Conservation (phyloP, 495 filamentous ascomycete species). For the Talaromyces stipitatus region DNA sequence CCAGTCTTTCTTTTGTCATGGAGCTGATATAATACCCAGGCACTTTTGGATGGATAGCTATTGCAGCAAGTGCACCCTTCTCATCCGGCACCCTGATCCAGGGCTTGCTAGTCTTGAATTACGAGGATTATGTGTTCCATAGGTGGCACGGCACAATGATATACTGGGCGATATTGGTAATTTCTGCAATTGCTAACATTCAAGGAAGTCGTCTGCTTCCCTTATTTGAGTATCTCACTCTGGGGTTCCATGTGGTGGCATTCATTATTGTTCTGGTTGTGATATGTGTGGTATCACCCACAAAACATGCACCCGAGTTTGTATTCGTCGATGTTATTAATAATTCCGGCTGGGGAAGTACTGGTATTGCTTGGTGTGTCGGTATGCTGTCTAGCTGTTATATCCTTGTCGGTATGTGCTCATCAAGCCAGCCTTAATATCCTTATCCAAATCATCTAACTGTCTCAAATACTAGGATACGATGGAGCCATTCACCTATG, state of each 20-base stretch:
- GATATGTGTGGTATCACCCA: neutral
- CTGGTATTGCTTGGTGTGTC: neutral
- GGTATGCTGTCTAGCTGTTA: neutral
- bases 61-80: constrained; percentile 41
- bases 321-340: neutral
- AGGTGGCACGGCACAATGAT: constrained; percentile 55
- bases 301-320: neutral
- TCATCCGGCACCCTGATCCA: constrained; percentile 52
- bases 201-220: neutral
- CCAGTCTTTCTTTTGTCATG: neutral
- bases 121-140: constrained; percentile 35
- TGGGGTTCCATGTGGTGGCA: neutral
- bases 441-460: neutral
- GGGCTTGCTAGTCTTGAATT: constrained; percentile 48
- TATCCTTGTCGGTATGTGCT: neutral
- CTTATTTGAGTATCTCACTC: neutral
- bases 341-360: neutral
- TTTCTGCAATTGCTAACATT: neutral
- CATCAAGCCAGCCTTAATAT: neutral
- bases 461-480: too few relatives aligned
- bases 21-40: neutral
- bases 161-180: neutral
- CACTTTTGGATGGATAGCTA: constrained; percentile 47
- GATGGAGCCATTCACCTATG: constrained; percentile 20
- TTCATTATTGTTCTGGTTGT: neutral